Conservation (phyloP, 179 eudicot genomes). For the Beta lomatogona region DNA sequence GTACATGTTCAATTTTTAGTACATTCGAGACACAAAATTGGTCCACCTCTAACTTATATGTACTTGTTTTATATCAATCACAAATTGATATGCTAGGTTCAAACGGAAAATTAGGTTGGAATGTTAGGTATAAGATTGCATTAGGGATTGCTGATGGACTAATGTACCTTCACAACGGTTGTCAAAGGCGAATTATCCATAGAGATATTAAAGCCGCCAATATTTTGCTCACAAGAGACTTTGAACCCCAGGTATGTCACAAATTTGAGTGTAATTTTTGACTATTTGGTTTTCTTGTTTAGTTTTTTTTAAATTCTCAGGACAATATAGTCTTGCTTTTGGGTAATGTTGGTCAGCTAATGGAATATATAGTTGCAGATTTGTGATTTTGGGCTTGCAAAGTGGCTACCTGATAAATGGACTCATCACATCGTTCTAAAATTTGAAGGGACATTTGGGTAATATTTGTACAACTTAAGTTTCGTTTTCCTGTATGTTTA, state of each 20-base stretch:
- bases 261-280: neutral
- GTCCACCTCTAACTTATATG: neutral
- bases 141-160: conserved; percentile 45
- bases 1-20: neutral
- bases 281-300: too few relatives aligned
- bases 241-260: conserved; percentile 42
- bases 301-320: neutral
- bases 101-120: conserved; percentile 41
- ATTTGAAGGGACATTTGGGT: conserved; percentile 97
- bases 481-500: neutral
- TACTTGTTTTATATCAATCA: neutral
- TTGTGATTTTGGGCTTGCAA: conserved; percentile 91
- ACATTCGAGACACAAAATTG: too few relatives aligned
- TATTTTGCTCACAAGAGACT: conserved; percentile 39
- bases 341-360: neutral
- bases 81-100: conserved; percentile 23
- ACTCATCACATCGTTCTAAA: conserved; percentile 78
- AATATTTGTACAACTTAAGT: neutral
- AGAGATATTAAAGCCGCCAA: conserved; percentile 50
- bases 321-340: neutral
- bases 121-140: conserved; percentile 38
- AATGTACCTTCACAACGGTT: conserved; percentile 44
- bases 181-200: conserved; percentile 45
- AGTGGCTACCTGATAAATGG: conserved; percentile 95
- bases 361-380: conserved; percentile 49